Evolutionary conservation across 2,329 filamentous ascomycete genomes (phyloP).

Genomic region (Exophiala lecanii-corni): DNA sequence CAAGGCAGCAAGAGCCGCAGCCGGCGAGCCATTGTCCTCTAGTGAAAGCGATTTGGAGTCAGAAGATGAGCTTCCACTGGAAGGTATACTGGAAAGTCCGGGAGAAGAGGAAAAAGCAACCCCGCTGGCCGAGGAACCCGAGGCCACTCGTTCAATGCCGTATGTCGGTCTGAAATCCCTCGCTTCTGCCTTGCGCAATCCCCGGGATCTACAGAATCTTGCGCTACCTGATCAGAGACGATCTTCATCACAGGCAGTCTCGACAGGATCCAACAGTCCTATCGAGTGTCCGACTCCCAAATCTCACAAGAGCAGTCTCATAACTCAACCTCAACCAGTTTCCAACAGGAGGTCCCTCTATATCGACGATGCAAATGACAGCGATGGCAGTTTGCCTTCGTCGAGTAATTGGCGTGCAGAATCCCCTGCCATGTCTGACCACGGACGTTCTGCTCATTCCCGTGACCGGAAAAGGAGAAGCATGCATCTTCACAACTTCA

Average conservation of each 20-base stretch:
- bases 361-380: slow-evolving; percentile 78
- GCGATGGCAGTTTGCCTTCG: slow-evolving; percentile 83
- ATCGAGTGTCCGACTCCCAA: slow-evolving; percentile 86
- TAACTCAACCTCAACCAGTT: slow-evolving; percentile 53
- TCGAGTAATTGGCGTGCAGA: slow-evolving; percentile 71
- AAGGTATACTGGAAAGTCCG: slow-evolving; percentile 15
- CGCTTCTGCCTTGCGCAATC: slow-evolving; percentile 52
- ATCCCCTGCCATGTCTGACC: slow-evolving; percentile 69
- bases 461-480: slow-evolving; percentile 83
- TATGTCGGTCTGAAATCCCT: slow-evolving; percentile 40
- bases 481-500: slow-evolving; percentile 70
- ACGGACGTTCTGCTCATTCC: slow-evolving; percentile 71
- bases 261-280: slow-evolving; percentile 83
- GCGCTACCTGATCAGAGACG: slow-evolving; percentile 44
- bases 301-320: slow-evolving; percentile 64
- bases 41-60: slow-evolving; percentile 39
- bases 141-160: slow-evolving; percentile 12
- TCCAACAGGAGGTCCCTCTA: slow-evolving; percentile 74
- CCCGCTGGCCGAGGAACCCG: slow-evolving; percentile 16
- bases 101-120: slow-evolving; percentile 15
- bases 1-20: slow-evolving; percentile 83
- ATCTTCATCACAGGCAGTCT: slow-evolving; percentile 62
- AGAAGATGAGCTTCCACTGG: slow-evolving; percentile 21
- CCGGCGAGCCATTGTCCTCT: slow-evolving; percentile 67
- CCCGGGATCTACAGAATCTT: slow-evolving; percentile 45